Conservation (phyloP, 306 rosid genomes). For the Vigna mungo region DNA sequence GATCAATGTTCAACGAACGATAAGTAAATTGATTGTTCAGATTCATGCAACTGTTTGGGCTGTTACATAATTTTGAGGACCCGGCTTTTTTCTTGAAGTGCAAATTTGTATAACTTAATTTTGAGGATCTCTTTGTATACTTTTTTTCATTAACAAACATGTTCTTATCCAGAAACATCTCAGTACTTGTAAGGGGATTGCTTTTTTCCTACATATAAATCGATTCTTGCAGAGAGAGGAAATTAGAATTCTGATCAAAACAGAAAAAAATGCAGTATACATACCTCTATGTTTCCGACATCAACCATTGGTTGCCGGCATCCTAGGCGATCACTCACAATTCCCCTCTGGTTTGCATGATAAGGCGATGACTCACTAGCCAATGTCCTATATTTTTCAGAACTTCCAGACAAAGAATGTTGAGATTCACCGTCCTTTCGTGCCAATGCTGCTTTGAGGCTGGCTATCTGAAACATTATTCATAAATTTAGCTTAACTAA, state of each 20-base stretch:
- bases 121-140: conserved; percentile 16
- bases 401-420: conserved; percentile 61
- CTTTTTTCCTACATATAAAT: not conserved
- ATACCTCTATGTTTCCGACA: conserved; percentile 70
- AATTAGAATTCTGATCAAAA: not conserved
- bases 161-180: conserved; percentile 1
- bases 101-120: not conserved
- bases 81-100: not conserved
- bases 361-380: conserved; percentile 66
- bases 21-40: not conserved
- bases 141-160: not conserved
- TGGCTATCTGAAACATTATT: conserved; percentile 64
- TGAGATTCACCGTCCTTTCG: conserved; percentile 72
- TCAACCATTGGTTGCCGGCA: conserved; percentile 65
- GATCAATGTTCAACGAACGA: conserved; percentile 37
- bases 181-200: not conserved
- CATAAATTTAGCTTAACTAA: conserved; percentile 18
- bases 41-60: not conserved
- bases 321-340: conserved; percentile 49
- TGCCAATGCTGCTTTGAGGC: conserved; percentile 78
- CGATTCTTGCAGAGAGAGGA: conserved; percentile 18
- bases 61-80: not conserved
- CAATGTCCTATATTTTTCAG: conserved; percentile 62
- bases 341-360: conserved; percentile 51
- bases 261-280: conserved; percentile 40